Evolutionary conservation across 768 basidiomycete genomes (phyloP), one percentile per base, ranked within the genome.

Genomic region (Mycena pura): DNA sequence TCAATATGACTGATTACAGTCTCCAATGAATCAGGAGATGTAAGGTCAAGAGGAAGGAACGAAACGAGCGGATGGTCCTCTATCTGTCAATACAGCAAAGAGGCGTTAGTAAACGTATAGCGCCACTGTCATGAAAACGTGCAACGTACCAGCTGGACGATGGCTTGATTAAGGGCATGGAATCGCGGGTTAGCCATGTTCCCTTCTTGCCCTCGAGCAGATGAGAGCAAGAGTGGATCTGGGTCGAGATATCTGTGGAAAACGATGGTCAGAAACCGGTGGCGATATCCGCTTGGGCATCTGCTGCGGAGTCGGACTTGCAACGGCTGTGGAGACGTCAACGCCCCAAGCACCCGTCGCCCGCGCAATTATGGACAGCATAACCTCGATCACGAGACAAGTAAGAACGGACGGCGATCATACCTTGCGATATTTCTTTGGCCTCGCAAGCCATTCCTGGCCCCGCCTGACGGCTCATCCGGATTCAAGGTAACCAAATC

Each of bases 1-100:
- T 99, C 97, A 53, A 99, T 92, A 73, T 99, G 95, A 72, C 94
- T 95, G 60, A 99, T 82, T 10, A 98, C 88, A 2, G 86, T 89
- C 70, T 93, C 92, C 51, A 99, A 82, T 1, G 95, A 96, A 68
- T 97, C 94, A 47, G 95, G 85, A 63, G 87, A 86, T 15, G 94
- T 88, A 31, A 99, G 86, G 76, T 99, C 95, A 38, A 99, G 84
- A 3, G 97, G 96, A 34, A 99, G 77, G 80, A 99, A 99, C 2
- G 95, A 95, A 21, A 99, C 97, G 38, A 99, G 85, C 27, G 96
- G 97, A 73, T 99, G 95, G 74, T 99, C 97, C 73, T 98, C 95
- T 73, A 99, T 99, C 96, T 98, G 69, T 41, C 32, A 56, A 22
- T 57, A 56, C 43, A 63, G 51, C 47, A 34, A 46, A 52, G 36